Percentiles rank a stretch among this genome's conserved stretches.
Evolutionary conservation across 202 grass and related monocot genomes (phyloP).

Genomic region (Carex arenaria): DNA sequence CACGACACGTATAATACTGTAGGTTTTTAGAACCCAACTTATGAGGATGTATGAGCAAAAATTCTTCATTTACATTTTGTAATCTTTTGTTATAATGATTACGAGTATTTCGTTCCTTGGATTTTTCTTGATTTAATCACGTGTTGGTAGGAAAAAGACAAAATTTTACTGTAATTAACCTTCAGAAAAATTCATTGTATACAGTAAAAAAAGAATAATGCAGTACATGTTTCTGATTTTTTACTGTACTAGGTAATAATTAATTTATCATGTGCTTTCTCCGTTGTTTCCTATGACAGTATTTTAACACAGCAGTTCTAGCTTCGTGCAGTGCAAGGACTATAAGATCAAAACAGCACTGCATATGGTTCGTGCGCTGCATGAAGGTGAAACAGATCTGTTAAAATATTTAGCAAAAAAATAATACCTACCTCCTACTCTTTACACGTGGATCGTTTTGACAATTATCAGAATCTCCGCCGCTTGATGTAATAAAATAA

Average conservation of each 20-base stretch:
- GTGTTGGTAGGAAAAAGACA: not conserved
- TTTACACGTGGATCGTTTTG: conserved; percentile 56
- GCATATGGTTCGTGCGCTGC: too few species aligned
- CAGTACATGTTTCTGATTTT: not conserved
- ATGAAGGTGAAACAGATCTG: too few species aligned
- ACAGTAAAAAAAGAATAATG: not conserved
- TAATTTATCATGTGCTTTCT: conserved; percentile 32
- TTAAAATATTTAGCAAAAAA: too few species aligned
- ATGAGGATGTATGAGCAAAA: not conserved
- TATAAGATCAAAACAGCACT: too few species aligned
- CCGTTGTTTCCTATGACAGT: conserved; percentile 33
- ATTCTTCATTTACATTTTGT: not conserved
- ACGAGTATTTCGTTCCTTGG: not conserved
- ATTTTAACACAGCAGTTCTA: too few species aligned
- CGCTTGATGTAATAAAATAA: conserved; percentile 12
- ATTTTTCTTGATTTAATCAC: not conserved
- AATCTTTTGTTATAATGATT: not conserved
- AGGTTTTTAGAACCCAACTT: too few species aligned
- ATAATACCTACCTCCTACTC: not conserved
- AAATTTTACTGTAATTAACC: not conserved
- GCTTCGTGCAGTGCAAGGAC: too few species aligned
- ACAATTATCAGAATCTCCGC: conserved; percentile 48
- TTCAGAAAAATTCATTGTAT: not conserved
- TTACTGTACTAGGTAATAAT: not conserved
- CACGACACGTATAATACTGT: too few species aligned